These are phyloP conservation scores for Symbiodinium pilosum DNA, from an alignment of 73 alveolate genomes.

Conservation along the genomic window DNA sequence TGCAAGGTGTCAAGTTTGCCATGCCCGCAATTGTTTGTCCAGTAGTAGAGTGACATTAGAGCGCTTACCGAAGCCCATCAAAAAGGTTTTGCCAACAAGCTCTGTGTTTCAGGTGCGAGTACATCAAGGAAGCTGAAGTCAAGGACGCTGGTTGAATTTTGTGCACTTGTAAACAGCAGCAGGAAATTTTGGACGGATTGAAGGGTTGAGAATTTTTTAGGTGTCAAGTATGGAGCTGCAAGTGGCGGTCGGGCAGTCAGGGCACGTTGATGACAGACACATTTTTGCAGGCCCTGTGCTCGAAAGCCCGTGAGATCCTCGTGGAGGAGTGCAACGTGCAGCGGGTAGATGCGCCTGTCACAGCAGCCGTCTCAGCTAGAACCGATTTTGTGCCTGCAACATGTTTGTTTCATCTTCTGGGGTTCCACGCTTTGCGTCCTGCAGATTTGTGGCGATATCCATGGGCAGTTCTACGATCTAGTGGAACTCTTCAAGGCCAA, in stretches of 20 bases:
- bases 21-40: too few relatives aligned
- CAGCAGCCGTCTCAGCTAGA: slow-evolving; percentile 30
- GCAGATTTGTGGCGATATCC: slow-evolving; percentile 98
- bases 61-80: too few relatives aligned
- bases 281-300: slow-evolving; percentile 89
- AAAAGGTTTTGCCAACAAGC: too few relatives aligned
- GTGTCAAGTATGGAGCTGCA: too few relatives aligned
- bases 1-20: too few relatives aligned
- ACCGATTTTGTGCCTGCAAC: too few relatives aligned
- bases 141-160: too few relatives aligned
- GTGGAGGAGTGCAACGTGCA: slow-evolving; percentile 96
- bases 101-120: slow-evolving; percentile 96
- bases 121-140: slow-evolving; percentile 98
- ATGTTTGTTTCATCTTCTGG: not conserved
- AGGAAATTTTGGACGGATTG: not conserved
- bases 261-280: too few relatives aligned
- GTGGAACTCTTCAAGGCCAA: slow-evolving; percentile 97
- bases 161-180: too few relatives aligned
- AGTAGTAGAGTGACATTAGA: too few relatives aligned
- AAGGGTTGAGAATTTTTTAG: not conserved
- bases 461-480: slow-evolving; percentile 98
- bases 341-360: slow-evolving; percentile 95
- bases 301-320: slow-evolving; percentile 95
- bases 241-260: too few relatives aligned
- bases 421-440: not conserved